Conservation (phyloP, 768 basidiomycete species). For the Pisolithus orientalis region DNA sequence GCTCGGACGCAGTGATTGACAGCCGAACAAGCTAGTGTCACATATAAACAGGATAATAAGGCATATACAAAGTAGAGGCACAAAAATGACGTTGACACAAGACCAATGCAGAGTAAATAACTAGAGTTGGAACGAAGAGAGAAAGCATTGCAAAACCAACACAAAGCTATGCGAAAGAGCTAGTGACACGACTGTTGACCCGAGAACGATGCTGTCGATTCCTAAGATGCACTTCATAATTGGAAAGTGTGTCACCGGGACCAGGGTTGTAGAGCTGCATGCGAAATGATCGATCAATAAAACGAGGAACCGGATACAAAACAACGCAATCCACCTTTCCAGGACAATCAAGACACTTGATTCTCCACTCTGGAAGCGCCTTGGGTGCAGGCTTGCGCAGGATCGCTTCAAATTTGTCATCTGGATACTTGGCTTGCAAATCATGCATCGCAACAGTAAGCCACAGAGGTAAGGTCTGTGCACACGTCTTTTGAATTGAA, state of each 20-base stretch:
- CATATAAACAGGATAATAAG: slow-evolving; percentile 31
- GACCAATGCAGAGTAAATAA: slow-evolving; percentile 13
- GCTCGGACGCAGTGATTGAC: background rate
- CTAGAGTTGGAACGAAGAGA: background rate
- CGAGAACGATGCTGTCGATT: slow-evolving; percentile 75
- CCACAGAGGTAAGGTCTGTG: slow-evolving; percentile 57
- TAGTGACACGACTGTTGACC: slow-evolving; percentile 51
- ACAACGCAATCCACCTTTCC: slow-evolving; percentile 60
- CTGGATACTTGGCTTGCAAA: slow-evolving; percentile 67
- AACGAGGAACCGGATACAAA: background rate
- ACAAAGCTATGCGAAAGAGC: slow-evolving; percentile 13
- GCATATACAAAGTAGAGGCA: slow-evolving; percentile 28
- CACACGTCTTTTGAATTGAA: slow-evolving; percentile 29
- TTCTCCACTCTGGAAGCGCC: slow-evolving; percentile 76
- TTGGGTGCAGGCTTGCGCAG: slow-evolving; percentile 50
- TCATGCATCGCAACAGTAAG: slow-evolving; percentile 56
- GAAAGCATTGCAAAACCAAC: slow-evolving; percentile 6
- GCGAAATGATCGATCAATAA: slow-evolving; percentile 2
- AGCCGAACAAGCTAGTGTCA: background rate
- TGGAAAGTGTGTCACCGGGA: slow-evolving; percentile 76
- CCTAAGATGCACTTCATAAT: slow-evolving; percentile 91
- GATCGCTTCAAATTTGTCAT: slow-evolving; percentile 80
- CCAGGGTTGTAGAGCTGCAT: slow-evolving; percentile 83
- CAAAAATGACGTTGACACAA: slow-evolving; percentile 18
- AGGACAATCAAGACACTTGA: slow-evolving; percentile 89